Evolutionary conservation across 2,329 filamentous ascomycete species (phyloP).

Genomic region (Aspergillus cejpii): DNA sequence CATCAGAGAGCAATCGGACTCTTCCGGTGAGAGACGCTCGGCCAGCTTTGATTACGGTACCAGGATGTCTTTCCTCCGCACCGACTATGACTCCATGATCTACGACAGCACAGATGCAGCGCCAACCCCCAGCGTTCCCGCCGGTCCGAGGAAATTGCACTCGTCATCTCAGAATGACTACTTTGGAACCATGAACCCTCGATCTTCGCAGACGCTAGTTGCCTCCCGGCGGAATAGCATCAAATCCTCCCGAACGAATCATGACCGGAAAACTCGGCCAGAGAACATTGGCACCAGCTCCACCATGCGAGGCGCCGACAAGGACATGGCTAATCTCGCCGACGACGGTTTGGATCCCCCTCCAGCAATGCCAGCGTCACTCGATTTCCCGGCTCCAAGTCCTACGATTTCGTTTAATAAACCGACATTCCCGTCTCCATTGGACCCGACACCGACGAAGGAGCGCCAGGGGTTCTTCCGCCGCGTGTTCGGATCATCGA

Average conservation of each 20-base stretch:
- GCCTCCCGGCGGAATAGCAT: constrained; percentile 39
- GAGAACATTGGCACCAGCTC: constrained; percentile 35
- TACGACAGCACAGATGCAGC: constrained; percentile 65
- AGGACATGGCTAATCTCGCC: constrained; percentile 23
- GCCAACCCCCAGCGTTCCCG: constrained; percentile 76
- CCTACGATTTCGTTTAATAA: constrained; percentile 50
- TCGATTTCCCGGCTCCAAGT: constrained; percentile 48
- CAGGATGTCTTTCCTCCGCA: constrained; percentile 25
- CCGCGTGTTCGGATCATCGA: constrained; percentile 77
- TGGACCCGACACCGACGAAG: constrained; percentile 48
- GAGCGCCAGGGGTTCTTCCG: constrained; percentile 85
- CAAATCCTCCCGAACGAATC: constrained; percentile 38
- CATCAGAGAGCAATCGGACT: constrained; percentile 27
- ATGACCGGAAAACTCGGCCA: constrained; percentile 32
- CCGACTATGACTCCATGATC: constrained; percentile 21
- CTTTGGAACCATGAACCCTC: constrained; percentile 18
- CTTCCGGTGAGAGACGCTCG: constrained; percentile 34
- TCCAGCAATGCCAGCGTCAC: constrained; percentile 39
- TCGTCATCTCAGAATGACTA: constrained; percentile 37
- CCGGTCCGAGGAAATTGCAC: constrained; percentile 59
- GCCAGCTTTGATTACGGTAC: constrained; percentile 42
- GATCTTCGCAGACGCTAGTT: constrained; percentile 27
- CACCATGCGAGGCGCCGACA: constrained; percentile 27
- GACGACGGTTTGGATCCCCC: constrained; percentile 32
- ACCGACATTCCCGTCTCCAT: constrained; percentile 35